A percentile compares a stretch with the other conserved stretches of the same genome.
Conservation (phyloP, 148 eudicot species). For the Chenopodium berlandieri region DNA sequence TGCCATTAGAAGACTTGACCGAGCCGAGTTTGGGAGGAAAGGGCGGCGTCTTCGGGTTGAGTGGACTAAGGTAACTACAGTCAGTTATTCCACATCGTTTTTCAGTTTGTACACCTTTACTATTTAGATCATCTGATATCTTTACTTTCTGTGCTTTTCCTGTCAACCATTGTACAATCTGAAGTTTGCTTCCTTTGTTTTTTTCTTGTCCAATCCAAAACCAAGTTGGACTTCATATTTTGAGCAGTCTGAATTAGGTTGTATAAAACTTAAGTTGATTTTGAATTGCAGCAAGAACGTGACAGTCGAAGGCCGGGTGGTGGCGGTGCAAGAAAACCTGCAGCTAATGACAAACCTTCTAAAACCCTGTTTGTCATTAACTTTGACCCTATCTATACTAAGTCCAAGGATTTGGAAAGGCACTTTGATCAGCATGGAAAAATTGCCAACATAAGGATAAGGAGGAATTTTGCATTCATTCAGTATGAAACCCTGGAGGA, state of each 20-base stretch:
- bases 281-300: conserved; percentile 71
- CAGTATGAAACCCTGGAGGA: conserved; percentile 81
- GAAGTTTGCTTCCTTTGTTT: no score
- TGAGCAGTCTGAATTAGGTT: not conserved
- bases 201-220: not conserved
- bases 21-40: conserved; percentile 72
- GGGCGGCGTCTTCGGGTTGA: conserved; percentile 80
- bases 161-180: no score
- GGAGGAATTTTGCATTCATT: conserved; percentile 80
- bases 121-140: not conserved
- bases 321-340: conserved; percentile 52
- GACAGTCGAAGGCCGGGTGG: conserved; percentile 62
- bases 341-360: conserved; percentile 60
- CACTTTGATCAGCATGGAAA: conserved; percentile 80
- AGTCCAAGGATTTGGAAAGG: conserved; percentile 71
- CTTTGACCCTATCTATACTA: conserved; percentile 67
- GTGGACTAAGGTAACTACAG: conserved; percentile 71
- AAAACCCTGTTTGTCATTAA: conserved; percentile 83
- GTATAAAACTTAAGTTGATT: not conserved
- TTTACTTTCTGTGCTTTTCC: not conserved
- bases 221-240: not conserved
- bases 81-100: not conserved
- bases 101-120: not conserved
- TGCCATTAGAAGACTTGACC: conserved; percentile 71
- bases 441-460: conserved; percentile 62